These are phyloP conservation scores for Penicillium chermesinum DNA, from an alignment of 495 filamentous ascomycete species.

Conservation along the genomic window DNA sequence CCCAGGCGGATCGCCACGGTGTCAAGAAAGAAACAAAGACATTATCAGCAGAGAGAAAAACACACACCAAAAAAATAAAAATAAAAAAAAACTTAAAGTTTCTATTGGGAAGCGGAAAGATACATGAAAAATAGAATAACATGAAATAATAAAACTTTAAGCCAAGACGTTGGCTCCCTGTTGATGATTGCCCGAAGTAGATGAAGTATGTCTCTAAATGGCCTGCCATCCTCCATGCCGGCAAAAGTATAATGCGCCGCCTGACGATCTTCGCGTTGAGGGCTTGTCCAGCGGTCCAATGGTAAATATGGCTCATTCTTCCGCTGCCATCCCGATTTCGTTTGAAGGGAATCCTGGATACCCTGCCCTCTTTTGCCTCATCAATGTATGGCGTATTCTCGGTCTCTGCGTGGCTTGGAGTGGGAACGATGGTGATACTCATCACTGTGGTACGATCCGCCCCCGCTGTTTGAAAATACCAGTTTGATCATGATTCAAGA, in stretches of 20 bases:
- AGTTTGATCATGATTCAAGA: constrained; percentile 13
- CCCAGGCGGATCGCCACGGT: constrained; percentile 6
- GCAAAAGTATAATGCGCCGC: constrained; percentile 13
- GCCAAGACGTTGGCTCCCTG: neutral
- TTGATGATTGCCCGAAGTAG: neutral
- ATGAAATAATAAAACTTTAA: neutral
- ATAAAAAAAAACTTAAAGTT: too few species aligned
- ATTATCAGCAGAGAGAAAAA: neutral
- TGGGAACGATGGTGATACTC: constrained; percentile 6
- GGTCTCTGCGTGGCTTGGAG: neutral
- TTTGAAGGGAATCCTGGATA: neutral
- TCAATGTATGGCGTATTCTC: constrained; percentile 1
- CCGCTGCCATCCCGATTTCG: neutral
- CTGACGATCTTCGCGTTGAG: constrained; percentile 5
- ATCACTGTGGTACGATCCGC: constrained; percentile 10
- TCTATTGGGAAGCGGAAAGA: too few species aligned
- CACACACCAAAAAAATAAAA: too few species aligned
- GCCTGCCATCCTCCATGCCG: constrained; percentile 16
- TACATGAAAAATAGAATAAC: too few species aligned
- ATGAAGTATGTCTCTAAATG: constrained; percentile 3
- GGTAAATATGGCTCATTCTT: neutral
- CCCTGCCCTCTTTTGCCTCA: neutral
- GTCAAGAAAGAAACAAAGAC: constrained; percentile 1
- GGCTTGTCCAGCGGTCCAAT: constrained; percentile 5
- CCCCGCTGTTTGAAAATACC: constrained; percentile 7